These are phyloP conservation scores for Stachybotrys chlorohalonatus DNA, from an alignment of 2,329 filamentous ascomycete genomes.

Conservation along the genomic window DNA sequence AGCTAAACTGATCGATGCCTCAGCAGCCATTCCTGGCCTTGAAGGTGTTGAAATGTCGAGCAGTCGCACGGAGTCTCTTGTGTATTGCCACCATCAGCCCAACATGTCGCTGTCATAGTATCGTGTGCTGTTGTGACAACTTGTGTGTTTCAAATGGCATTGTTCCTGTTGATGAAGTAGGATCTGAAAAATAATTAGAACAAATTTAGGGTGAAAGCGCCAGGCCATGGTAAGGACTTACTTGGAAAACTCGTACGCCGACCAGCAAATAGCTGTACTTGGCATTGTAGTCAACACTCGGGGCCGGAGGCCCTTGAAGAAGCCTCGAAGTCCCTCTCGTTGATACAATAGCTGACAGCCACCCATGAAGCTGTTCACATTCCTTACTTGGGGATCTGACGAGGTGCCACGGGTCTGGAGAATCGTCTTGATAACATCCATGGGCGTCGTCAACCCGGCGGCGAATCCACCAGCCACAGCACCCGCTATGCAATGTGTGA, in stretches of 20 bases:
- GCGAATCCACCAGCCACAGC: conserved; percentile 89
- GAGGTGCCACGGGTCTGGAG: conserved; percentile 87
- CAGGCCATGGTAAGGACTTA: conserved; percentile 24
- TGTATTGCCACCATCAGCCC: not conserved
- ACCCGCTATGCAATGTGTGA: conserved; percentile 88
- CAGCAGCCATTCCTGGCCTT: not conserved
- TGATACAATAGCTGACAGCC: conserved; percentile 75
- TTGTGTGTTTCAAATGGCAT: conserved; percentile 19
- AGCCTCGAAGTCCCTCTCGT: conserved; percentile 76
- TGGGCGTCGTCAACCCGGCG: conserved; percentile 85
- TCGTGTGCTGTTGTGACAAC: not conserved
- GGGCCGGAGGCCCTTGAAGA: conserved; percentile 87
- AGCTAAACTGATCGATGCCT: not conserved
- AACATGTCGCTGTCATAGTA: not conserved
- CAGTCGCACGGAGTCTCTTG: not conserved
- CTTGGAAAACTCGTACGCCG: conserved; percentile 62
- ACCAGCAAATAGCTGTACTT: conserved; percentile 99
- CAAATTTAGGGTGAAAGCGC: not conserved
- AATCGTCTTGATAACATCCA: conserved; percentile 98
- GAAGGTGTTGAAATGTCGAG: no score
- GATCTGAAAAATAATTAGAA: conserved; percentile 28
- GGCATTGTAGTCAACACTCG: conserved; percentile 95
- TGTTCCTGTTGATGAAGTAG: conserved; percentile 50
- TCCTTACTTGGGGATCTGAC: conserved; percentile 68
- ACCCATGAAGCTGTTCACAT: conserved; percentile 72